Evolutionary conservation across 805 yeast species (phyloP), one percentile per base, ranked within the genome.

Genomic region (Teunomyces barrocoloradensis): DNA sequence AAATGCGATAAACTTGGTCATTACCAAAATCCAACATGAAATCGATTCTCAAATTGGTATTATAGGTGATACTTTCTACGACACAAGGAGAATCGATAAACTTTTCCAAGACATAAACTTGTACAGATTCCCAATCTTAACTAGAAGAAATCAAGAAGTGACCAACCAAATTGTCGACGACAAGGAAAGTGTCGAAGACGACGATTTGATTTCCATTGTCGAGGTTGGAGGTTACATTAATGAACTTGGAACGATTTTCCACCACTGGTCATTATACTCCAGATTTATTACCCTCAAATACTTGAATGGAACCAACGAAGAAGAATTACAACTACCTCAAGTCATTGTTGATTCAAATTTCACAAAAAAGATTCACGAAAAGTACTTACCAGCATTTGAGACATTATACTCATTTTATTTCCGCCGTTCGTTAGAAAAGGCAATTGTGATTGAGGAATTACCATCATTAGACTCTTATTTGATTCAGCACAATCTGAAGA

Each of bases 31-130:
- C 28, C 96, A 92, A 65, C 73, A 79, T 43, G 99, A 94, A 60
- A 84, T 94, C 27, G 99, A 94, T 60, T 75, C 91, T n/a, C 99
- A 94, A 60, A 85, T 92, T 21, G 95, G 96, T 0, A 72, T 94
- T 38, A 87, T 94, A 3, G 74, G 87, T 46, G 98, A 92, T 63
- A 87, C 94, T 0, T 89, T 88, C 58, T 79, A 84, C 69, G 97
- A 91, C 55, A 77, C 80, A 25, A 77, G 88, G 52, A 73, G 83
- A 23, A 58, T 90, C 3, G 82, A 77, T 25, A 74, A 79, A 50
- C 60, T 77, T 6, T 55, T 87, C 20, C 74, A 75, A 46, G 88
- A 84, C 20, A 73, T 85, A 42, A 68, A 72, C 18, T 60, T 69
- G 17, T 87, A 88, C 61, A 52, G 52, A 7, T 73, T 68, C 51